phyloP scores from a whole-genome alignment of 1,139 yeast genomes.

The Debaryomyces sp. region DNA sequence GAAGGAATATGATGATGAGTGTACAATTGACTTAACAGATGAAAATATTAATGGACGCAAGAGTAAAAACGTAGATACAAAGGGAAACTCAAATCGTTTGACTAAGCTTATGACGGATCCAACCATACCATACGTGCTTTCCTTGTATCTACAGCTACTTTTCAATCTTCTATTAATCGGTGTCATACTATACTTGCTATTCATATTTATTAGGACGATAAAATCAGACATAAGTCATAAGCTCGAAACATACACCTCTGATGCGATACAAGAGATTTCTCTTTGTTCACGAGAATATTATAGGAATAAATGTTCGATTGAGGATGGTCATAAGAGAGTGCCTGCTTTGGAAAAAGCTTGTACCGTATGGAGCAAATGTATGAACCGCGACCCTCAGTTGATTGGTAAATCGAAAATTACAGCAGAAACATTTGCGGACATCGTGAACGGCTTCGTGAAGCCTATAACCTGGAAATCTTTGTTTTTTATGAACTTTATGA shows the following conservation, averaged over 20 bases:
- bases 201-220: constrained; percentile 60
- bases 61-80: not conserved
- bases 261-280: constrained; percentile 66
- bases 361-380: constrained; percentile 76
- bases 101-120: constrained; percentile 42
- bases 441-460: constrained; percentile 72
- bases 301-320: constrained; percentile 63
- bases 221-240: constrained; percentile 71
- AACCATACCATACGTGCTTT: constrained; percentile 63
- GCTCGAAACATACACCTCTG: constrained; percentile 63
- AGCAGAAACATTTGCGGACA: constrained; percentile 82
- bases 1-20: constrained; percentile 13
- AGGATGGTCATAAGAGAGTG: constrained; percentile 42
- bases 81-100: not conserved
- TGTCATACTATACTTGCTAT: constrained; percentile 55
- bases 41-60: not conserved
- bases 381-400: constrained; percentile 79
- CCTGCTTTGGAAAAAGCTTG: constrained; percentile 82
- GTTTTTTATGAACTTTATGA: constrained; percentile 33
- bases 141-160: constrained; percentile 70
- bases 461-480: constrained; percentile 80
- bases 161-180: constrained; percentile 64
- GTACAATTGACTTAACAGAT: not conserved
- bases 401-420: constrained; percentile 78
- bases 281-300: constrained; percentile 71